Percentiles rank a stretch among this genome's conserved stretches.
phyloP scores from a whole-genome alignment of 2,329 filamentous ascomycete species.

The Curvularia lunata region DNA sequence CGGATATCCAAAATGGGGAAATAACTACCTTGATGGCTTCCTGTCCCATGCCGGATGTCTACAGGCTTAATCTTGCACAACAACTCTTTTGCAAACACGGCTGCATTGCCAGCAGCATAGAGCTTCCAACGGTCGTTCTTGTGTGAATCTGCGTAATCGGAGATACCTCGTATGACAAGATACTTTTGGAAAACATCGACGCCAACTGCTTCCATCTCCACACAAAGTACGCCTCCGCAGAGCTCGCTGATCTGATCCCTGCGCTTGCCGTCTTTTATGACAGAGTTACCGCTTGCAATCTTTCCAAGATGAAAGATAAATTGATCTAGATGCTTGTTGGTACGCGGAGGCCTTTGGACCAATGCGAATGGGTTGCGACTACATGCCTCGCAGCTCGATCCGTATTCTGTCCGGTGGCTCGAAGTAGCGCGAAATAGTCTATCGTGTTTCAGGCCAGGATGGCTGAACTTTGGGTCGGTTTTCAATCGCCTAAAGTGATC shows the following conservation, averaged over 20 bases:
- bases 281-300: background rate
- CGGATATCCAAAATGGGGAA: too few relatives aligned
- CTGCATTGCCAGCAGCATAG: background rate
- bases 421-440: background rate
- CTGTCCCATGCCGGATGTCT: background rate
- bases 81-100: background rate
- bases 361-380: background rate
- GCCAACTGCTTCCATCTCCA: background rate
- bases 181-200: background rate
- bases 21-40: background rate
- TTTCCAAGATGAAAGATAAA: background rate
- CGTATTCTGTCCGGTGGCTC: background rate
- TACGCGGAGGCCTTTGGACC: background rate
- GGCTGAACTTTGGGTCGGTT: background rate
- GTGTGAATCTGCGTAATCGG: background rate
- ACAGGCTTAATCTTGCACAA: background rate
- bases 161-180: background rate
- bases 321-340: background rate
- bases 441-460: background rate
- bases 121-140: background rate
- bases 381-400: background rate
- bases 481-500: background rate
- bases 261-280: background rate
- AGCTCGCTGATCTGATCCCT: background rate
- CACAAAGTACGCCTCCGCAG: background rate